Base-by-base conservation (phyloP, 768 basidiomycete species). In the Termitomyces sp. region DNA sequence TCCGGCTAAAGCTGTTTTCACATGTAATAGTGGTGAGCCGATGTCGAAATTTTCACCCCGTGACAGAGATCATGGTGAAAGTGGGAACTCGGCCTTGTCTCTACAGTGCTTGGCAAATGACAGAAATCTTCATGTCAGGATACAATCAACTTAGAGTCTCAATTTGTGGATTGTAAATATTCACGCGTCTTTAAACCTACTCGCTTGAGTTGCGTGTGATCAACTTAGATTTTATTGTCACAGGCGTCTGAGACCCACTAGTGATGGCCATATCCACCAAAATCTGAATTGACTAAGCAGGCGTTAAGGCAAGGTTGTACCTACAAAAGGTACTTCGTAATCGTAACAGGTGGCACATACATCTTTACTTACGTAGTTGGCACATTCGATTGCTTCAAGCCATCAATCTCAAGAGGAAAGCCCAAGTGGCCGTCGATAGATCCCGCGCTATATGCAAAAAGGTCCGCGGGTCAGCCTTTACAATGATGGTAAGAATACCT, bases 331-430 rank as follows among this genome's bases (percentile, higher is more conserved):
- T 12, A 41, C 14, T 44, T 20, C n/a, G 8, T 34, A n/a, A 26
- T 46, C 7, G 27, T 29, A 24, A 29, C 20, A 41, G n/a, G 20
- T 20, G 44, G 18, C 9, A 22, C 29, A 24, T 34, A 39, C 41
- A n/a, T 41, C 27, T 52, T 10, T 7, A 64, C 74, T 60, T 61
- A 74, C 74, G 63, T 69, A 4, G 73, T 70, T 18, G 74, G 70
- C 44, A 77, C 73, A 26, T 60, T 60, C 5, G 50, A 63, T 54
- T 77, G 74, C 58, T 67, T 69, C 58, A 77, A 61, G 3, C 72
- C 72, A 53, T 65, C 59, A 47, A 76, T 65, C 7, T 69, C 41
- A 34, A 77, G 63, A 14, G 74, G 73, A 54, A 76, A 63, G 8
- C 74, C 72, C 29, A 72, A 59, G 24, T 62, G 42, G n/a, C 74